Conservation (phyloP, 73 alveolate genomes). For the Paramecium tetraurelia region DNA sequence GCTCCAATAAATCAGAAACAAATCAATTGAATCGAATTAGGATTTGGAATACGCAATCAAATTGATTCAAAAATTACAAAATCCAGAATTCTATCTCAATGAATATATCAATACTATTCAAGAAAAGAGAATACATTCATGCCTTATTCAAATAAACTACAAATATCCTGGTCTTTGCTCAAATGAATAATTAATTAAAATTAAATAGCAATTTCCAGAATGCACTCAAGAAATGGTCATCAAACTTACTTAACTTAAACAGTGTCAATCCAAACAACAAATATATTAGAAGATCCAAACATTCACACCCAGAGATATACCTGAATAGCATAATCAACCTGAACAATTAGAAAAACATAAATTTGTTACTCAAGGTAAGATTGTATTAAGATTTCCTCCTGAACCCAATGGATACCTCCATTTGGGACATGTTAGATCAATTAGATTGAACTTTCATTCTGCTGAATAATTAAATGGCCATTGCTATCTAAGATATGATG, state of each 20-base stretch:
- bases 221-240: not conserved
- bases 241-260: not conserved
- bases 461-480: slow-evolving; percentile 91
- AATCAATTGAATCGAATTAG: not conserved
- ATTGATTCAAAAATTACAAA: not conserved
- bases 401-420: slow-evolving; percentile 99
- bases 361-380: slow-evolving; percentile 74
- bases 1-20: not conserved
- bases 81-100: not conserved
- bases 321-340: not conserved
- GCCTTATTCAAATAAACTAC: not conserved
- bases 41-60: slow-evolving; percentile 21
- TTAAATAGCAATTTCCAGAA: not conserved
- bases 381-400: slow-evolving; percentile 99
- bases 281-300: not conserved
- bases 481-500: slow-evolving; percentile 96
- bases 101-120: not conserved
- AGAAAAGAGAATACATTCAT: not conserved
- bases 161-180: not conserved
- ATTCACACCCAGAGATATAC: not conserved
- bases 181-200: not conserved
- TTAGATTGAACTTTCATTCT: slow-evolving; percentile 93
- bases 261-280: not conserved
- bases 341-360: not conserved
- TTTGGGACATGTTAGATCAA: slow-evolving; percentile 99